phyloP scores from a whole-genome alignment of 441 rosid species.

The Euphorbia celastroides region DNA sequence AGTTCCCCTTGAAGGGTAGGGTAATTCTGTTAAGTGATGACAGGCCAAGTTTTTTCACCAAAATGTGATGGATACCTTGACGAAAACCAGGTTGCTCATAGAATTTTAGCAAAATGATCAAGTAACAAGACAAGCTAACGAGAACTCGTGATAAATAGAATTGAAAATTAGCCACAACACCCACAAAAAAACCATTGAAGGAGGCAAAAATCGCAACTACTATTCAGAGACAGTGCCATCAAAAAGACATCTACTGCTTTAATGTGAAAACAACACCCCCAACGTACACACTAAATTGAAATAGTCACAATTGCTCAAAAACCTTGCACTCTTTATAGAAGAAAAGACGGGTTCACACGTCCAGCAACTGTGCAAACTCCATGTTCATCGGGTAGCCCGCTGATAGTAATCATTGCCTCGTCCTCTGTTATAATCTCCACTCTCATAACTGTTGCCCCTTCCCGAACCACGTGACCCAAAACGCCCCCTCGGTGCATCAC shows the following conservation, averaged over 20 bases:
- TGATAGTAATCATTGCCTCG: conserved; percentile 75
- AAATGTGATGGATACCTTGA: too few species aligned
- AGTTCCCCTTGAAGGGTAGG: too few species aligned
- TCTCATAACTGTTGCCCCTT: conserved; percentile 65
- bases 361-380: neutral
- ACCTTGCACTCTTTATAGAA: conserved; percentile 12
- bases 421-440: conserved; percentile 49
- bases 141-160: too few species aligned
- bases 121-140: too few species aligned
- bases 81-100: too few species aligned
- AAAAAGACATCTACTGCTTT: conserved; percentile 18
- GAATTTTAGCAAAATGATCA: too few species aligned
- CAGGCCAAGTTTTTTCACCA: too few species aligned
- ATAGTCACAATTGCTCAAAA: conserved; percentile 13
- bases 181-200: conserved; percentile 48
- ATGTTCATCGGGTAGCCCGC: conserved; percentile 43
- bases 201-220: conserved; percentile 23
- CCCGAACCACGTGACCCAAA: conserved; percentile 58
- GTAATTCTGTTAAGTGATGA: too few species aligned
- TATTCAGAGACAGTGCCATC: conserved; percentile 13
- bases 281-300: conserved; percentile 29
- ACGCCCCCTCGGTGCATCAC: conserved; percentile 69
- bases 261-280: conserved; percentile 30
- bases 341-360: conserved; percentile 13
- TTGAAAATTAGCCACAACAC: too few species aligned